Evolutionary conservation across 1,284 basidiomycete species (phyloP).

Genomic region (Grifola frondosa): DNA sequence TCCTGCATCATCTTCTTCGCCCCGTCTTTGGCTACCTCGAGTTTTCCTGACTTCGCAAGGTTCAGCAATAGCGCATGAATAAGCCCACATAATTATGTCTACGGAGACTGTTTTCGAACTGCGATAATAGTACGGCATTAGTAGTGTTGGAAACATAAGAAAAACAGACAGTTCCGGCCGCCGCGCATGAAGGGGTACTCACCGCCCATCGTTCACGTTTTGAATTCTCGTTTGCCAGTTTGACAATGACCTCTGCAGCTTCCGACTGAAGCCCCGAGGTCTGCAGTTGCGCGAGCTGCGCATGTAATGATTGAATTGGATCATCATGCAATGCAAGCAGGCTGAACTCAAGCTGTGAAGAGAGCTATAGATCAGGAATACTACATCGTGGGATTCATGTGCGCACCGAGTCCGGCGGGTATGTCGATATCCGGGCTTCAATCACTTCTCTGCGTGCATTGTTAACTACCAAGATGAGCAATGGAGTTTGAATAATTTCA

Average conservation of each 20-base stretch:
- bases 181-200: conserved; percentile 36
- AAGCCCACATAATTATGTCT: conserved; percentile 83
- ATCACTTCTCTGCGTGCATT: conserved; percentile 65
- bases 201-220: conserved; percentile 84
- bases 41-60: conserved; percentile 63
- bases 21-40: conserved; percentile 47
- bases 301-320: conserved; percentile 66
- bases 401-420: conserved; percentile 80
- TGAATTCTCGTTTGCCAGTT: conserved; percentile 70
- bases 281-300: conserved; percentile 52
- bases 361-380: neutral
- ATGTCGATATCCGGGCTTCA: conserved; percentile 82
- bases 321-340: conserved; percentile 83
- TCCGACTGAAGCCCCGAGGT: conserved; percentile 42
- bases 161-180: conserved; percentile 22
- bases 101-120: conserved; percentile 83
- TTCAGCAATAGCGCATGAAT: conserved; percentile 68
- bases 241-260: conserved; percentile 55
- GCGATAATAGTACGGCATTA: neutral
- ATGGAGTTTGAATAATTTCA: conserved; percentile 15
- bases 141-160: conserved; percentile 1
- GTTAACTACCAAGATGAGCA: neutral
- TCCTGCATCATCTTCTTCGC: conserved; percentile 52
- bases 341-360: conserved; percentile 81
- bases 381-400: neutral